Conservation (phyloP, 306 rosid genomes). For the Corylus avellana region DNA sequence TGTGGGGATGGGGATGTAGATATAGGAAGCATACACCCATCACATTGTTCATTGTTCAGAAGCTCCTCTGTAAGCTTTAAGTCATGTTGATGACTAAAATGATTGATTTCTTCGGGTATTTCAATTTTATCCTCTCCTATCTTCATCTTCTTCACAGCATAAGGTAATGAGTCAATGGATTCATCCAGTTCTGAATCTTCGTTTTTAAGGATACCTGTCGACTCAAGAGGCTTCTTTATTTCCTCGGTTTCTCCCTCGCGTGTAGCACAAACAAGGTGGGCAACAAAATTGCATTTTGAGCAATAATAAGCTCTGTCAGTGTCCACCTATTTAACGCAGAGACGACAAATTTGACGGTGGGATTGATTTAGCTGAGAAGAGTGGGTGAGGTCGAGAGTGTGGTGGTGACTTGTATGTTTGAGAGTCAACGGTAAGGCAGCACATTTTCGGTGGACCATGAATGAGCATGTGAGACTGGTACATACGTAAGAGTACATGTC, state of each 20-base stretch:
- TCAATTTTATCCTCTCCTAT: neutral
- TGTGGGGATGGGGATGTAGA: no score
- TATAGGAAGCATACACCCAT: neutral
- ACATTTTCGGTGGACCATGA: neutral
- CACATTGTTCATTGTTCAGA: neutral
- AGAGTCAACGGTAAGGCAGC: accelerated
- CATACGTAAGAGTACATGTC: neutral
- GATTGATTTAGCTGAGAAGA: neutral
- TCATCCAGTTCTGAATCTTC: no score
- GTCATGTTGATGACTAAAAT: neutral
- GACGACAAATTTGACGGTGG: neutral
- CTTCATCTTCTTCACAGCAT: neutral
- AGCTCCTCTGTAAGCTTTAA: neutral
- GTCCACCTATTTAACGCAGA: neutral
- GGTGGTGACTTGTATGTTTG: neutral
- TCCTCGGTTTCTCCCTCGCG: neutral
- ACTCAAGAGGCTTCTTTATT: neutral
- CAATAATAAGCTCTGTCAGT: neutral
- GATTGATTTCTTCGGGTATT: neutral
- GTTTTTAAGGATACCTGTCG: no score
- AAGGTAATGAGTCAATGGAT: neutral
- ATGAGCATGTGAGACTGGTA: accelerated
- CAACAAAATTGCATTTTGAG: no score
- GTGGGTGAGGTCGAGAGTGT: neutral
- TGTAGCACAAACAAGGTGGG: neutral